Conservation (phyloP, 257 asterid genomes). For the Solanum corneliomulleri region DNA sequence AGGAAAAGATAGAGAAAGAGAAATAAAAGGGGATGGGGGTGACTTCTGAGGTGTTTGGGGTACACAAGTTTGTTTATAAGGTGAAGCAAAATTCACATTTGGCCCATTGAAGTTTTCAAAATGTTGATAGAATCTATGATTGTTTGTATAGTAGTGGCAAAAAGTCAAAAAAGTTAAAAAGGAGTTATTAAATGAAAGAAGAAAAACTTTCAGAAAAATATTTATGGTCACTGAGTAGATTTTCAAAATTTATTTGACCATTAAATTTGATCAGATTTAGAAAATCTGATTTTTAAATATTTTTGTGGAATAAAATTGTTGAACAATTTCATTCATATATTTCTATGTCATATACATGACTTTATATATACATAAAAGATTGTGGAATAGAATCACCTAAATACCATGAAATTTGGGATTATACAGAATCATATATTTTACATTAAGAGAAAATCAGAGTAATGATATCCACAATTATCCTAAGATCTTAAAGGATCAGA, state of each 20-base stretch:
- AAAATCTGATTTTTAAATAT: background rate
- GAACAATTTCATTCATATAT: no score
- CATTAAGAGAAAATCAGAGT: background rate
- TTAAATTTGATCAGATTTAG: background rate
- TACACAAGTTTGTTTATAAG: background rate
- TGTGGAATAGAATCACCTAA: background rate
- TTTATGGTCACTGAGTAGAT: background rate
- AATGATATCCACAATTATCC: background rate
- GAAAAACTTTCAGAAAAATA: background rate
- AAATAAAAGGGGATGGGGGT: background rate
- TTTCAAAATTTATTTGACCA: background rate
- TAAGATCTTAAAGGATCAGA: background rate
- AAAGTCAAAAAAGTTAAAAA: background rate
- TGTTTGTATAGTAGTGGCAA: background rate
- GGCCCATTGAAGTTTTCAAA: background rate
- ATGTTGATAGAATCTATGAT: background rate
- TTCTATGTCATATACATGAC: background rate
- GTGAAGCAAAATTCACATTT: background rate
- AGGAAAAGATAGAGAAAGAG: background rate
- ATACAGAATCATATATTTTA: background rate
- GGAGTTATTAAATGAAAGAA: background rate
- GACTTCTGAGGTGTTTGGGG: slow-evolving; percentile 7
- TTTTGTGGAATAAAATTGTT: background rate
- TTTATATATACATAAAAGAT: background rate
- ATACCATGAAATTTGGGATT: background rate